Percentiles rank a stretch among this genome's conserved stretches.
phyloP scores from a whole-genome alignment of 202 grass and related monocot species.

The Eragrostis tef region DNA sequence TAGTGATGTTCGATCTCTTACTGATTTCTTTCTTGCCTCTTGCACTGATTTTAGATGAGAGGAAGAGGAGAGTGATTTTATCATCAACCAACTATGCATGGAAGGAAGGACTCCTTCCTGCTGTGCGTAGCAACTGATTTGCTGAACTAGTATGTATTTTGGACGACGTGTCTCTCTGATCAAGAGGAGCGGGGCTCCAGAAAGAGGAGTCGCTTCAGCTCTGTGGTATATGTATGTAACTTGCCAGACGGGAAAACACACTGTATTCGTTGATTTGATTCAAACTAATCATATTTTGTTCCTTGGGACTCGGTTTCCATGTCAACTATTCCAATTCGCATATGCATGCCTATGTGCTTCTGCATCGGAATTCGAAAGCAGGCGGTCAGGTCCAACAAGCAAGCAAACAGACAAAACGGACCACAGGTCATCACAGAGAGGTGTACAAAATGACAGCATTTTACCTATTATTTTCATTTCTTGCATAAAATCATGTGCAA shows the following conservation, averaged over 20 bases:
- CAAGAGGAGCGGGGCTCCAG: constrained; percentile 21
- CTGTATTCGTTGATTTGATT: constrained; percentile 46
- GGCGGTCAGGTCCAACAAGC: not conserved
- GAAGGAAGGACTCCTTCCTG: not conserved
- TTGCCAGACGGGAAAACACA: constrained; percentile 40
- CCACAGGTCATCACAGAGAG: not conserved
- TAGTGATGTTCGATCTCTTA: constrained; percentile 13
- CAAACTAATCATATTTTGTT: constrained; percentile 23
- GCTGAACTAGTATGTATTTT: constrained; percentile 34
- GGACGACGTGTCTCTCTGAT: not conserved
- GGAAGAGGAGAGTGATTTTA: constrained; percentile 18
- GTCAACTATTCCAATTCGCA: not conserved
- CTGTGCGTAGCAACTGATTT: constrained; percentile 42
- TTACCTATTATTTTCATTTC: not conserved
- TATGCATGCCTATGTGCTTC: not conserved
- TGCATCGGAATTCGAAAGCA: not conserved
- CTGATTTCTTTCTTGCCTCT: constrained; percentile 27
- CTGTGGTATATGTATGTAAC: constrained; percentile 36
- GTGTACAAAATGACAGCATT: not conserved
- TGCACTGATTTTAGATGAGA: not conserved
- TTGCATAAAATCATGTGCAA: not conserved
- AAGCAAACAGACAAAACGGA: not conserved
- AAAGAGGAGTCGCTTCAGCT: constrained; percentile 24
- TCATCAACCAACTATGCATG: constrained; percentile 24
- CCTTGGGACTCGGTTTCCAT: not conserved